A percentile compares a stretch with the other conserved stretches of the same genome.
phyloP scores from a whole-genome alignment of 2,329 filamentous ascomycete species.

The Fusarium sp. region DNA sequence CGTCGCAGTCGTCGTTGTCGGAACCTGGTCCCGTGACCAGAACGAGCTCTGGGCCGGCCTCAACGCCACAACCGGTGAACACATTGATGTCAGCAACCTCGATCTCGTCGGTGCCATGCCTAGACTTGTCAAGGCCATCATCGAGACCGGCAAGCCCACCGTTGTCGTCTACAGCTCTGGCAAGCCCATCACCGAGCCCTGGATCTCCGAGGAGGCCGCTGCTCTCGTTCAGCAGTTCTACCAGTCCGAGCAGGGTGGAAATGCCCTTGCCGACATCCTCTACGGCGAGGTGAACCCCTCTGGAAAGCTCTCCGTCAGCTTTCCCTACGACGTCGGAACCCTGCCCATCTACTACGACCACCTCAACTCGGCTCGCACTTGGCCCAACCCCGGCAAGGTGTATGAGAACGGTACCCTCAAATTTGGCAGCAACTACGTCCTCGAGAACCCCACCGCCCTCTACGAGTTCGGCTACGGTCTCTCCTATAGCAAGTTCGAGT shows the following conservation, averaged over 20 bases:
- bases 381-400: conserved; percentile 64
- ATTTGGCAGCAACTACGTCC: conserved; percentile 75
- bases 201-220: conserved; percentile 74
- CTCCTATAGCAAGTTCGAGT: conserved; percentile 74
- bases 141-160: conserved; percentile 75
- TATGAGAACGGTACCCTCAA: conserved; percentile 70
- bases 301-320: conserved; percentile 74
- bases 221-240: conserved; percentile 82
- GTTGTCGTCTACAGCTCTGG: conserved; percentile 76
- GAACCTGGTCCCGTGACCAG: conserved; percentile 82
- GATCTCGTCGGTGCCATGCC: conserved; percentile 78
- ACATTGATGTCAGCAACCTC: conserved; percentile 74
- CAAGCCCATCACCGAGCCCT: conserved; percentile 79
- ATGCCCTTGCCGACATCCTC: conserved; percentile 74
- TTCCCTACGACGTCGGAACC: conserved; percentile 75
- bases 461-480: conserved; percentile 76
- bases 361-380: conserved; percentile 72
- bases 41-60: conserved; percentile 76
- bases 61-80: conserved; percentile 81
- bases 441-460: conserved; percentile 68
- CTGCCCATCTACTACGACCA: conserved; percentile 80
- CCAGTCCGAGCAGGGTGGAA: conserved; percentile 75
- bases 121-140: conserved; percentile 73
- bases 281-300: conserved; percentile 75
- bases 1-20: conserved; percentile 79